Conservation (phyloP, 768 basidiomycete genomes). For the Panus rudis region DNA sequence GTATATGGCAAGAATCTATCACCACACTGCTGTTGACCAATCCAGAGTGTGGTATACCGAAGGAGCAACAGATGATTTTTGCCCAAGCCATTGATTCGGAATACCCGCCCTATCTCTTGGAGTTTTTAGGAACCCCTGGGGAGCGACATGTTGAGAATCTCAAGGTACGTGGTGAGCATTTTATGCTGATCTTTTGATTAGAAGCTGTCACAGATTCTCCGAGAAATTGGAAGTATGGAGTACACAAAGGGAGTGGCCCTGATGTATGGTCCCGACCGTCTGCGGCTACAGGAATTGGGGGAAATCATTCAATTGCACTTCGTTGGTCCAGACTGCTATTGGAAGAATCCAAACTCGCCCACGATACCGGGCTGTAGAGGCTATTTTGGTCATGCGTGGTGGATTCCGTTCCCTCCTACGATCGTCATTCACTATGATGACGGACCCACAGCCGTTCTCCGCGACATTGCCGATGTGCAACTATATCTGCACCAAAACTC, state of each 20-base stretch:
- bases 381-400: slow-evolving; percentile 74
- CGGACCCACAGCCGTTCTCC: slow-evolving; percentile 42
- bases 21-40: slow-evolving; percentile 58
- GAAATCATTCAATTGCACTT: slow-evolving; percentile 48
- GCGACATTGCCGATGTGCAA: slow-evolving; percentile 44
- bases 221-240: slow-evolving; percentile 53
- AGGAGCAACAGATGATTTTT: slow-evolving; percentile 49
- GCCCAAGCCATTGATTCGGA: slow-evolving; percentile 48
- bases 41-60: slow-evolving; percentile 51
- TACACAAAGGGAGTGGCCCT: slow-evolving; percentile 50
- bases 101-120: slow-evolving; percentile 64
- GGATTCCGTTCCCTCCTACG: slow-evolving; percentile 73
- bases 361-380: slow-evolving; percentile 32
- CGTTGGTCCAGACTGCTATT: slow-evolving; percentile 71
- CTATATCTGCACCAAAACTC: slow-evolving; percentile 59
- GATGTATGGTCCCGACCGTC: slow-evolving; percentile 38
- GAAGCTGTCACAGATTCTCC: slow-evolving; percentile 46
- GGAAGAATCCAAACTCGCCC: slow-evolving; percentile 34
- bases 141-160: slow-evolving; percentile 75
- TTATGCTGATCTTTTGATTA: not conserved
- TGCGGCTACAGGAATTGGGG: slow-evolving; percentile 41
- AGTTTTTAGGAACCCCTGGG: slow-evolving; percentile 54
- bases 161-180: slow-evolving; percentile 45
- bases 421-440: slow-evolving; percentile 67
- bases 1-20: slow-evolving; percentile 78